Conservation (phyloP, 768 basidiomycete species). For the Mycena vulgaris region DNA sequence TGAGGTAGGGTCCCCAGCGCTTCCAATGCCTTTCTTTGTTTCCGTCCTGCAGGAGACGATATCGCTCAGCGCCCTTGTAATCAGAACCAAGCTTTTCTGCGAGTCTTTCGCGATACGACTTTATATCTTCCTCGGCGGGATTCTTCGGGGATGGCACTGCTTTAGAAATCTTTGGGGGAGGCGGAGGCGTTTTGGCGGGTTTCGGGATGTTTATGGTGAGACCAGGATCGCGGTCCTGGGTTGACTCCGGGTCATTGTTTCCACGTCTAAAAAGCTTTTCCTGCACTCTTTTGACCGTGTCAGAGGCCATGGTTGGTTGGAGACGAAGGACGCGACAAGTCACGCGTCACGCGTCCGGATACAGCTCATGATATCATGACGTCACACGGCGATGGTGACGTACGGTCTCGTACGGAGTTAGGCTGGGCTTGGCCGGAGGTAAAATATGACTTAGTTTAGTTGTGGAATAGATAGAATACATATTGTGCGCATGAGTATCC, state of each 20-base stretch:
- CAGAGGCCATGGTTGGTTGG: slow-evolving; percentile 53
- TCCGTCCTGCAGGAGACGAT: slow-evolving; percentile 89
- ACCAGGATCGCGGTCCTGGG: slow-evolving; percentile 42
- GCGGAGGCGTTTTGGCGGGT: slow-evolving; percentile 53
- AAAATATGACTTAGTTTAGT: too few species aligned
- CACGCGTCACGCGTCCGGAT: not conserved
- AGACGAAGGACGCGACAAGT: slow-evolving; percentile 22
- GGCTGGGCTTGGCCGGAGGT: too few species aligned
- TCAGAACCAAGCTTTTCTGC: slow-evolving; percentile 73
- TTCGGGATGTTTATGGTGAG: slow-evolving; percentile 85
- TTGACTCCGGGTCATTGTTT: slow-evolving; percentile 22
- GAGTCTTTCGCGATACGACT: slow-evolving; percentile 76
- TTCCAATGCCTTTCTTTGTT: slow-evolving; percentile 94
- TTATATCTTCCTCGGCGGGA: slow-evolving; percentile 37
- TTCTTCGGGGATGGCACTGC: slow-evolving; percentile 54
- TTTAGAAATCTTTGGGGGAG: slow-evolving; percentile 65
- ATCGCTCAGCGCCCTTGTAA: slow-evolving; percentile 87
- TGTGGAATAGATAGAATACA: slow-evolving; percentile 26
- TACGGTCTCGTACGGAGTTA: too few species aligned
- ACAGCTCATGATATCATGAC: not conserved
- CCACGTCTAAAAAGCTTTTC: slow-evolving; percentile 75
- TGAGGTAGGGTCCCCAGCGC: slow-evolving; percentile 98
- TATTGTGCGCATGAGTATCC: slow-evolving; percentile 12
- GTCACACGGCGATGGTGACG: too few species aligned
- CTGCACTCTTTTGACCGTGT: slow-evolving; percentile 75